Evolutionary conservation across 2,329 filamentous ascomycete species (phyloP), one percentile per base, ranked within the genome.

Genomic region (Ophiocordyceps polyrhachis-furcata): DNA sequence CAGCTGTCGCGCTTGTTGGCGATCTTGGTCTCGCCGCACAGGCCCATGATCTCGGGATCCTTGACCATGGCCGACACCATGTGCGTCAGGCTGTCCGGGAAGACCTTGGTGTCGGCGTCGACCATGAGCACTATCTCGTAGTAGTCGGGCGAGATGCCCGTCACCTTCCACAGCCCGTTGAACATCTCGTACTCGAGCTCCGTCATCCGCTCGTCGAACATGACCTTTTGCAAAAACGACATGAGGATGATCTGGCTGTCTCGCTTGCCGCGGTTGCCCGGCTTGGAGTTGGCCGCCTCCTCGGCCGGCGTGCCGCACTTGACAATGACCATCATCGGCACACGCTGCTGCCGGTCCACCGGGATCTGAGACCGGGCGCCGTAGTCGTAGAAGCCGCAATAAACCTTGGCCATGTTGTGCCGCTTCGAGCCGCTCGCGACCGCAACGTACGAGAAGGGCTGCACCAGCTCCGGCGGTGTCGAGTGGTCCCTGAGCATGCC

Each of bases 151-250:
- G 88, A 93, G 50, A 98, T 96, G 53, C 93, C 93, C 17, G 91
- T 98, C 41, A 98, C 85, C 62, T 94, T 94, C 88, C 89, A 98
- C 50, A 98, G 73, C 45, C 91, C 91, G 60, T 96, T 98, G 70
- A 98, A 98, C 84, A 98, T 96, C 60, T 98, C 91, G 58, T 87
- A 98, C 62, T 98, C 91, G 44, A 98, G 80, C 62, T 98, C 89
- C 17, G 93, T 98, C 91, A 98, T 98, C 49, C 91, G 83, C 66
- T 98, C 93, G 60, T 98, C 91, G 56, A 98, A 98, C 91, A 98
- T 98, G 58, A 98, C 91, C 68, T 98, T 98, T 60, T 98, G 91
- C 53, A 98, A 68, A 73, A 98, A 98, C 5, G 88, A 95, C 91
- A 98, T 98, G 52, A 98, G 73, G 54, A 98, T 91, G 57, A 98